Base-by-base conservation (phyloP, 306 rosid species). In the Corylus heterophylla region DNA sequence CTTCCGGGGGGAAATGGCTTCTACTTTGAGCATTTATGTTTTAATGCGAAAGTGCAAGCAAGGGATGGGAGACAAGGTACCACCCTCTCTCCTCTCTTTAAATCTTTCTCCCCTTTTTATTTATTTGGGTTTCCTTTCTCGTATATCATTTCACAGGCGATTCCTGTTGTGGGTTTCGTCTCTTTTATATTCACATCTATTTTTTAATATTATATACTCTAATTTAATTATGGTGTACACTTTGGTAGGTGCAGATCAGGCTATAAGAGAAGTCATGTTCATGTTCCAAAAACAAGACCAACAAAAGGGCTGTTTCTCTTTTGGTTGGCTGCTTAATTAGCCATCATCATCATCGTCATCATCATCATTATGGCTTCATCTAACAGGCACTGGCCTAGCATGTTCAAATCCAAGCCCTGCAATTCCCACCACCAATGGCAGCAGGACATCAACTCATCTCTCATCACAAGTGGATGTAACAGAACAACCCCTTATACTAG, bases 381-480 rank as follows among this genome's bases (percentile, higher is more conserved):
- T 18, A 95, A 95, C 81, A 89, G 96, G 89, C 98, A 95, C 91
- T 95, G 98, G 98, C 98, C 98, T 49, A 95, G 98, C 85, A 91
- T 92, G 98, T 95, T 93, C 89, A 95, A 91, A 82, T 91, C 98
- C 86, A 95, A 91, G 80, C 97, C 98, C 75, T 89, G 98, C 92
- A 93, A 82, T 78, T 45, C 90, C 75, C 98, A 90, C 82, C 93
- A 90, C 87, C 97, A 89, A 84, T 92, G 97, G 96, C 97, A 92
- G 76, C 94, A 91, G 73, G 98, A 95, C 85, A 86, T 89, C 92
- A 89, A 81, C 85, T 78, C 88, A 58, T 81, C 91, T 66, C 92
- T 92, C 78, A 87, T 91, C 18, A 78, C 97, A 4, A 62, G 82
- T 73, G 75, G 66, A 13, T 91, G 92, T 87, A 94, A 88, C 80